A percentile compares a stretch with the other conserved stretches of the same genome.
Conservation (phyloP, 2,329 filamentous ascomycete genomes). For the Colletotrichum musae region DNA sequence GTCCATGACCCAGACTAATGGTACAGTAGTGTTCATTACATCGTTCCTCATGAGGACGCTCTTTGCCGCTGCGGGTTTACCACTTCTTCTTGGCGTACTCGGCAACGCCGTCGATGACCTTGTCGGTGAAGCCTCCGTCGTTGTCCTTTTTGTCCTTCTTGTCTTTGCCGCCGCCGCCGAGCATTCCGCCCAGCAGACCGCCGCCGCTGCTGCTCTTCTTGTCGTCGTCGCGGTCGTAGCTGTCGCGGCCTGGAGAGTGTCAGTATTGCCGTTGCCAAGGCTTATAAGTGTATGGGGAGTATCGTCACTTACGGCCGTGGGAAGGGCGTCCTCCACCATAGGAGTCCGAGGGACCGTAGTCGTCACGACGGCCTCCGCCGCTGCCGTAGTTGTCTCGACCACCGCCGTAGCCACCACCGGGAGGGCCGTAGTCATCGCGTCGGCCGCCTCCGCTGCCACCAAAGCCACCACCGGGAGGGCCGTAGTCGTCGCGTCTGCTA, state of each 20-base stretch:
- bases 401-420: no score
- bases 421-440: neutral
- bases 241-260: slow-evolving; percentile 8
- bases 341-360: slow-evolving; percentile 21
- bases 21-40: slow-evolving; percentile 34
- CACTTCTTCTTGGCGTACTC: slow-evolving; percentile 39
- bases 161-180: slow-evolving; percentile 28
- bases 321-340: slow-evolving; percentile 23
- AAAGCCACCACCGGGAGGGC: neutral
- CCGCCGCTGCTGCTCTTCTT: slow-evolving; percentile 18
- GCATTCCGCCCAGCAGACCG: slow-evolving; percentile 23
- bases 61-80: neutral
- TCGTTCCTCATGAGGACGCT: slow-evolving; percentile 10
- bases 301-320: slow-evolving; percentile 21
- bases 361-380: slow-evolving; percentile 6
- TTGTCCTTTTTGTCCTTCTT: slow-evolving; percentile 27
- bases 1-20: slow-evolving; percentile 8
- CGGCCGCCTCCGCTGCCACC: neutral
- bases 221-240: slow-evolving; percentile 13
- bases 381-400: neutral
- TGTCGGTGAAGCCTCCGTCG: slow-evolving; percentile 32
- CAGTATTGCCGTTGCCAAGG: neutral
- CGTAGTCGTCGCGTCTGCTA: slow-evolving; percentile 4
- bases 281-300: neutral
- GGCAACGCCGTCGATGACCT: slow-evolving; percentile 37